phyloP scores from a whole-genome alignment of 2,329 filamentous ascomycete genomes.

The Alternaria sp. region DNA sequence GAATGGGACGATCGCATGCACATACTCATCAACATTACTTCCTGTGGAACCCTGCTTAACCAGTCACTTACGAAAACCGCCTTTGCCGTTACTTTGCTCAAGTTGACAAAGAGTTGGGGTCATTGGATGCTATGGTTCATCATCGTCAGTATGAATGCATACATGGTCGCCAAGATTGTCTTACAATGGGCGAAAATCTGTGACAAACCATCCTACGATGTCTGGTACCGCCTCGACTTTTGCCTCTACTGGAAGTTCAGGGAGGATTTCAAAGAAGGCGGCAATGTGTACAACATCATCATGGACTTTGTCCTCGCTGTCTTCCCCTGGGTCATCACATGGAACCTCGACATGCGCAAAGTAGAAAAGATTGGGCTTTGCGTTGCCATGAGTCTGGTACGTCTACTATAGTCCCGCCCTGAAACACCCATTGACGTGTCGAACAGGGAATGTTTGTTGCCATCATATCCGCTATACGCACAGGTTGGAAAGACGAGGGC shows the following conservation, averaged over 20 bases:
- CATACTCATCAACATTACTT: constrained; percentile 60
- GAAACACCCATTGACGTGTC: constrained; percentile 9
- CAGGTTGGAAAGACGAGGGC: constrained; percentile 60
- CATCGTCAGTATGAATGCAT: constrained; percentile 60
- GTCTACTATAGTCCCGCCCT: not conserved
- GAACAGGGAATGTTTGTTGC: constrained; percentile 58
- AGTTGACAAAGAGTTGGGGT: constrained; percentile 58
- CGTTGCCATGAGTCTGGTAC: constrained; percentile 59
- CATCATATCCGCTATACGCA: constrained; percentile 59
- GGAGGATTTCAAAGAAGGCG: constrained; percentile 60
- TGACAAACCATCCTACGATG: constrained; percentile 54
- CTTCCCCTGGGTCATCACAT: constrained; percentile 62
- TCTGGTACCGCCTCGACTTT: constrained; percentile 60
- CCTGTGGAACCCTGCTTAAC: constrained; percentile 51
- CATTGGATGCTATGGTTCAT: constrained; percentile 59
- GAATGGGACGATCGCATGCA: constrained; percentile 63
- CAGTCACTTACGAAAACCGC: constrained; percentile 52
- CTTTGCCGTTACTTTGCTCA: constrained; percentile 53
- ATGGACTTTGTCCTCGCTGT: constrained; percentile 63
- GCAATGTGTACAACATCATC: constrained; percentile 63
- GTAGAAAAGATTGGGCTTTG: constrained; percentile 62
- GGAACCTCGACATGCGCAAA: constrained; percentile 58
- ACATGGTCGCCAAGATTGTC: constrained; percentile 59
- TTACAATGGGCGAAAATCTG: constrained; percentile 62
- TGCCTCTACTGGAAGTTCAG: constrained; percentile 54